Evolutionary conservation across 768 basidiomycete genomes (phyloP).

Genomic region (Leucosporidium creatinivorum): DNA sequence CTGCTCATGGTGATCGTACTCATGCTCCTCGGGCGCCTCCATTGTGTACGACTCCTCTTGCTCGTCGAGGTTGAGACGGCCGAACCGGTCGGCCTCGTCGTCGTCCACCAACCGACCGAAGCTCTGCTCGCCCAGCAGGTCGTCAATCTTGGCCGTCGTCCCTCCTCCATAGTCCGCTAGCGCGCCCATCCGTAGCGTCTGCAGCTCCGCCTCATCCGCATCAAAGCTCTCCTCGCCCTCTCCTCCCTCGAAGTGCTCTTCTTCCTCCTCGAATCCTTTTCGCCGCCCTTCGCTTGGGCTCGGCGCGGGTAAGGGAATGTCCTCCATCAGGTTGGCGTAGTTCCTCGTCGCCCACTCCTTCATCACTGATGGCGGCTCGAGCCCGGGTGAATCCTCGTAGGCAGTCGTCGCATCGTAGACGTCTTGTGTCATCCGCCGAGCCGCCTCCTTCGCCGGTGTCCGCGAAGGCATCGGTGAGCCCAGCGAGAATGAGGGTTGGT

Average conservation of each 20-base stretch:
- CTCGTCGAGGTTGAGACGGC: background rate
- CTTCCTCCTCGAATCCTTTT: background rate
- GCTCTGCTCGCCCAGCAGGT: conserved; percentile 11
- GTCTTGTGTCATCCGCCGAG: conserved; percentile 59
- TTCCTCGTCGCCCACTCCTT: conserved; percentile 46
- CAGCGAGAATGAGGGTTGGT: background rate
- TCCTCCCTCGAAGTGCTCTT: conserved; percentile 41
- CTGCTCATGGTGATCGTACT: background rate
- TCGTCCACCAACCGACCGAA: background rate
- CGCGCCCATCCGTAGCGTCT: conserved; percentile 38
- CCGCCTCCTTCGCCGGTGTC: conserved; percentile 68
- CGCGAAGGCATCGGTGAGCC: conserved; percentile 55
- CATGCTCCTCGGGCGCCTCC: conserved; percentile 4
- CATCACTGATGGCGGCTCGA: conserved; percentile 45
- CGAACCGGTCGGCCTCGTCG: background rate
- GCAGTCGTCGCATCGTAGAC: conserved; percentile 49
- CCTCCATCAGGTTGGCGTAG: conserved; percentile 37
- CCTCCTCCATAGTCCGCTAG: conserved; percentile 26
- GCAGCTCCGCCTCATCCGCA: conserved; percentile 40
- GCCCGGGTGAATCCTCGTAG: conserved; percentile 25
- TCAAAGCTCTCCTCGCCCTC: conserved; percentile 51
- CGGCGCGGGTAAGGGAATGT: conserved; percentile 30
- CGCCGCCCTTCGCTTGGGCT: conserved; percentile 21
- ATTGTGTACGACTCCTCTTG: background rate
- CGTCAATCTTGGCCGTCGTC: conserved; percentile 25